These are phyloP conservation scores for Theobroma grandiflorum DNA, from an alignment of 441 rosid genomes.

Conservation along the genomic window DNA sequence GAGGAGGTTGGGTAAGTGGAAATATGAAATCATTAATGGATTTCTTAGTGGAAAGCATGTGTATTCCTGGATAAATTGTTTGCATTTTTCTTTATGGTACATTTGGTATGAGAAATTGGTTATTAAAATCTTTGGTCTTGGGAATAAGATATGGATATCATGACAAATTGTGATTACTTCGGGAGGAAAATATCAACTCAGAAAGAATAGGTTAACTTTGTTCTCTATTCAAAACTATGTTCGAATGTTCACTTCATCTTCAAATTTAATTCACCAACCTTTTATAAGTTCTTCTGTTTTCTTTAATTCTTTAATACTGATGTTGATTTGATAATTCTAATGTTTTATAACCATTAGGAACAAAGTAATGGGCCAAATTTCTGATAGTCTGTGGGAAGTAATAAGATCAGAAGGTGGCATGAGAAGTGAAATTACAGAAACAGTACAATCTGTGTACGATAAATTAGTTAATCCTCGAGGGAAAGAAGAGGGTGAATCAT, in stretches of 20 bases:
- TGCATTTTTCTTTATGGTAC: not conserved
- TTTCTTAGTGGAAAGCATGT: not conserved
- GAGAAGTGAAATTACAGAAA: conserved; percentile 76
- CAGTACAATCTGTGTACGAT: conserved; percentile 76
- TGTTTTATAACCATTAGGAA: conserved; percentile 46
- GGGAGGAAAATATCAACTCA: not conserved
- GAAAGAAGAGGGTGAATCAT: conserved; percentile 39
- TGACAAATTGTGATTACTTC: not conserved
- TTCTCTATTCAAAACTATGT: not conserved
- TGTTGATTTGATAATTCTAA: not conserved
- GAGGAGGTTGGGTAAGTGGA: conserved; percentile 79
- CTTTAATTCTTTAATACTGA: not conserved
- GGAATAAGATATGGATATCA: not conserved
- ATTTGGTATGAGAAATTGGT: not conserved
- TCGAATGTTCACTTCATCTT: conserved; percentile 6
- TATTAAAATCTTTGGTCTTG: not conserved
- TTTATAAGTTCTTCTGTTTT: not conserved
- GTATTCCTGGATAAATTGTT: not conserved
- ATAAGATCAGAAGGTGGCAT: conserved; percentile 81
- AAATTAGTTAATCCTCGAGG: conserved; percentile 60
- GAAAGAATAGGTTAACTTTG: not conserved
- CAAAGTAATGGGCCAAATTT: conserved; percentile 70
- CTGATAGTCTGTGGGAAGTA: conserved; percentile 83
- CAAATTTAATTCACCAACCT: not conserved
- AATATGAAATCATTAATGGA: not conserved